Evolutionary conservation across 202 grass and related monocot species (phyloP).

Genomic region (Hordeum pubiflorum): DNA sequence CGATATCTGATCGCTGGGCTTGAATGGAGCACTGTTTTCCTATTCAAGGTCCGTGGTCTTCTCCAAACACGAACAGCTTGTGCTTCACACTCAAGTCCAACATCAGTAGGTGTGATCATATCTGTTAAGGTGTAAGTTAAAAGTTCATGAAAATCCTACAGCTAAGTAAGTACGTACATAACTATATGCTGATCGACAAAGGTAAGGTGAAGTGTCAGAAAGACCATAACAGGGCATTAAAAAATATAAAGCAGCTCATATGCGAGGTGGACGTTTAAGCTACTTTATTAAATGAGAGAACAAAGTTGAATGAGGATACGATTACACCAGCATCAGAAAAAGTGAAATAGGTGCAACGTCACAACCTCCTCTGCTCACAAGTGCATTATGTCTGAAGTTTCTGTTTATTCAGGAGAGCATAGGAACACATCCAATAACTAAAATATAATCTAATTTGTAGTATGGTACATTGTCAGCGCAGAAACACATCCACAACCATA

Average conservation of each 20-base stretch:
- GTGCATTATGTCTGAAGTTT: background rate
- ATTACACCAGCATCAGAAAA: background rate
- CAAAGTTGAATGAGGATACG: background rate
- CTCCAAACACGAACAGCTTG: slow-evolving; percentile 56
- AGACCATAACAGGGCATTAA: background rate
- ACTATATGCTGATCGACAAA: background rate
- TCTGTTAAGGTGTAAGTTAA: slow-evolving; percentile 27
- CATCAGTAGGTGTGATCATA: slow-evolving; percentile 59
- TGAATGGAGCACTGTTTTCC: slow-evolving; percentile 48
- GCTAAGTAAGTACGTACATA: background rate
- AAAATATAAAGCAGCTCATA: background rate
- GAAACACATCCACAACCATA: background rate
- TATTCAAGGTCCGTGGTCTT: slow-evolving; percentile 35
- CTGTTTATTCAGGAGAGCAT: background rate
- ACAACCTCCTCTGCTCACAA: background rate
- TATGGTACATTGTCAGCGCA: background rate
- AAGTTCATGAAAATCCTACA: background rate
- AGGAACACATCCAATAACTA: background rate
- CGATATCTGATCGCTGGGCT: slow-evolving; percentile 70
- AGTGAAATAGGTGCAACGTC: background rate
- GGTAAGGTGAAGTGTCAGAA: background rate
- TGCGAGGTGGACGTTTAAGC: background rate
- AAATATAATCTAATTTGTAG: background rate
- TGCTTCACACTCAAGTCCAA: slow-evolving; percentile 69
- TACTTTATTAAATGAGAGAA: background rate